Evolutionary conservation across 805 yeast genomes (phyloP), one percentile per base, ranked within the genome.

Genomic region (Sungouiozyma intestinalis): DNA sequence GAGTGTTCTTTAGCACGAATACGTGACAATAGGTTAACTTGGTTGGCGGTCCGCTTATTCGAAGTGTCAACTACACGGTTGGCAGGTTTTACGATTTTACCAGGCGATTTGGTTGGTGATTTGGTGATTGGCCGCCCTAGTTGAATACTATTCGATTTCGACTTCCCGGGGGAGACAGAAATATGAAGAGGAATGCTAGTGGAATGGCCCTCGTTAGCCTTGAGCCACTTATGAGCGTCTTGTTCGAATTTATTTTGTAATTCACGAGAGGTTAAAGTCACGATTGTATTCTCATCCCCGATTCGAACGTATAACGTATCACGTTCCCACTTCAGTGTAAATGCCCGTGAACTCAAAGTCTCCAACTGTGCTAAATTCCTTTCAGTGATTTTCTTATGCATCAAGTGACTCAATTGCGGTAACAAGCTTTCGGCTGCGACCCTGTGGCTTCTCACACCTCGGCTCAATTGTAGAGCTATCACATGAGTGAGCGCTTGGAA

Each of bases 331-430:
- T 54, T 54, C 14, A 60, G 15, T 1, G 40, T 32, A 35, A 58
- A 60, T n/a, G 51, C 47, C 14, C 51, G 49, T 5, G 60, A 54
- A 63, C 65, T 58, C 16, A 59, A 39, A 2, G 52, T 45, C 33
- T 53, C n/a, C 55, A 60, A 48, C 39, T 47, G 47, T 20, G 57
- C 44, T 31, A 60, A 52, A 33, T 47, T 48, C 3, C 51, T 51
- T 31, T 54, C 47, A 6, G 56, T 39, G 3, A 60, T 47, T 35
- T 58, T 59, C 19, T 43, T 45, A 24, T 46, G 45, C 48, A 58
- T 43, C 57, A 60, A 53, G 35, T 53, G 58, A 2, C 58, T 50
- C 29, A 58, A 48, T 39, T 58, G 60, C 17, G 63, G 62, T 34
- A 60, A 39, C 16, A 60, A 16, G 4, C 46, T 34, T 21, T 48